These are phyloP conservation scores for Euphorbia peplus DNA, from an alignment of 345 rosid genomes.

Conservation along the genomic window DNA sequence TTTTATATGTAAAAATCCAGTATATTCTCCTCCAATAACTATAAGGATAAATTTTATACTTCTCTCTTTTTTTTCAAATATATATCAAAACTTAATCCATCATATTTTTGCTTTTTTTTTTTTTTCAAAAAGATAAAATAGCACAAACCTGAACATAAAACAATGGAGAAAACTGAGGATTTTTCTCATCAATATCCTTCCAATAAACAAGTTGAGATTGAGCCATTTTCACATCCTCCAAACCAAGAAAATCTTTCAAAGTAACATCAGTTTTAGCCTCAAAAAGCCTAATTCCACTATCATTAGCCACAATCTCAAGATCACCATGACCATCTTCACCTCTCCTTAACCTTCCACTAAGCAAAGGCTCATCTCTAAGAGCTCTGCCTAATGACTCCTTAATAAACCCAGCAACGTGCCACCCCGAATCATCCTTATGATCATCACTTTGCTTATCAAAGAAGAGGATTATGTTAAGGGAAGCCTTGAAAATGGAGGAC, in stretches of 20 bases:
- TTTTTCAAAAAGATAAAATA: not conserved
- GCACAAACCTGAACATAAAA: constrained; percentile 59
- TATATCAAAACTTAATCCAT: no score
- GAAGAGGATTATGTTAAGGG: constrained; percentile 48
- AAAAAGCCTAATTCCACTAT: constrained; percentile 60
- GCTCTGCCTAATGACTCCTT: constrained; percentile 68
- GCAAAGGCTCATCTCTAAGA: constrained; percentile 52
- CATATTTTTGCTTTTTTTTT: no score
- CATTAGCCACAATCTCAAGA: constrained; percentile 69
- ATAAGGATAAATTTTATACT: no score
- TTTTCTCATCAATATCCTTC: constrained; percentile 66
- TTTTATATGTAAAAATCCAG: no score
- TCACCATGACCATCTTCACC: constrained; percentile 36
- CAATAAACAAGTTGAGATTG: constrained; percentile 65
- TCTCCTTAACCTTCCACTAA: constrained; percentile 55
- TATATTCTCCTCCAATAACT: no score
- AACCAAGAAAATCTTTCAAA: constrained; percentile 49
- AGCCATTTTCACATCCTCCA: constrained; percentile 32
- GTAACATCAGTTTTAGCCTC: constrained; percentile 48
- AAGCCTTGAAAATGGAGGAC: constrained; percentile 35
- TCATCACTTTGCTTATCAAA: constrained; percentile 38
- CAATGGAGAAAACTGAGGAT: constrained; percentile 67
- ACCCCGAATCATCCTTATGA: constrained; percentile 48
- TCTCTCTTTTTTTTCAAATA: no score
- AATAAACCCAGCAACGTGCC: constrained; percentile 67